A percentile compares a stretch with the other conserved stretches of the same genome.
Evolutionary conservation across 2,329 filamentous ascomycete genomes (phyloP).

Genomic region (Aspergillus fijiensis): DNA sequence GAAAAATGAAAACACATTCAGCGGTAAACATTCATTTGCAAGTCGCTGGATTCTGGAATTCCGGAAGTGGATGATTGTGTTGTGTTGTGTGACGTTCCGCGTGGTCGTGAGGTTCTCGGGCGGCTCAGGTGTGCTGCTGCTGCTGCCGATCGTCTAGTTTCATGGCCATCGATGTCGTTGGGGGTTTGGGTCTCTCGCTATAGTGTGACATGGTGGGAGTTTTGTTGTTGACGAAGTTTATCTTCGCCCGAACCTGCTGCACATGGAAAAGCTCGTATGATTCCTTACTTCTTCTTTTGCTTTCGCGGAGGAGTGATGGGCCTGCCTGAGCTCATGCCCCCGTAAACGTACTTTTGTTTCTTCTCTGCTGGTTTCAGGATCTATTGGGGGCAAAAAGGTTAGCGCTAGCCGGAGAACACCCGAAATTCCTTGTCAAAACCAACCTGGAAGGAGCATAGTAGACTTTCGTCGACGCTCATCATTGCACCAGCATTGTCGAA

Average conservation of each 20-base stretch:
- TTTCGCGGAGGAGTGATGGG: slow-evolving; percentile 70
- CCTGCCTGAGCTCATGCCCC: slow-evolving; percentile 68
- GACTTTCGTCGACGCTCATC: slow-evolving; percentile 99
- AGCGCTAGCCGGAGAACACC: slow-evolving; percentile 8
- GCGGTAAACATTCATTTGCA: slow-evolving; percentile 18
- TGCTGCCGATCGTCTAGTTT: slow-evolving; percentile 26
- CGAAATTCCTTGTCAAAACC: slow-evolving; percentile 18
- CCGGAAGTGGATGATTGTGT: slow-evolving; percentile 15
- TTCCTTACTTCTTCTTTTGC: slow-evolving; percentile 67
- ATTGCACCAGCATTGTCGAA: slow-evolving; percentile 99
- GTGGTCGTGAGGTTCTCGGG: slow-evolving; percentile 21
- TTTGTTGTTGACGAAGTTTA: slow-evolving; percentile 52
- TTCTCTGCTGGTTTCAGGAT: slow-evolving; percentile 99
- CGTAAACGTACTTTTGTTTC: slow-evolving; percentile 99
- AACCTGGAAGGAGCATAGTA: slow-evolving; percentile 99
- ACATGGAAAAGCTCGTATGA: slow-evolving; percentile 70
- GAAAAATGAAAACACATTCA: slow-evolving; percentile 21
- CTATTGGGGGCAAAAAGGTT: slow-evolving; percentile 46
- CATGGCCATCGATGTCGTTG: slow-evolving; percentile 30
- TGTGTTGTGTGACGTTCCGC: slow-evolving; percentile 18
- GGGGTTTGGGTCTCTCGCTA: slow-evolving; percentile 24
- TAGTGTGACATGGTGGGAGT: slow-evolving; percentile 27
- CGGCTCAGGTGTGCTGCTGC: slow-evolving; percentile 19
- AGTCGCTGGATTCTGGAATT: slow-evolving; percentile 24
- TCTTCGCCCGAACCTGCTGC: slow-evolving; percentile 94